Conservation (phyloP, 2,329 filamentous ascomycete genomes). For the Septoria linicola region DNA sequence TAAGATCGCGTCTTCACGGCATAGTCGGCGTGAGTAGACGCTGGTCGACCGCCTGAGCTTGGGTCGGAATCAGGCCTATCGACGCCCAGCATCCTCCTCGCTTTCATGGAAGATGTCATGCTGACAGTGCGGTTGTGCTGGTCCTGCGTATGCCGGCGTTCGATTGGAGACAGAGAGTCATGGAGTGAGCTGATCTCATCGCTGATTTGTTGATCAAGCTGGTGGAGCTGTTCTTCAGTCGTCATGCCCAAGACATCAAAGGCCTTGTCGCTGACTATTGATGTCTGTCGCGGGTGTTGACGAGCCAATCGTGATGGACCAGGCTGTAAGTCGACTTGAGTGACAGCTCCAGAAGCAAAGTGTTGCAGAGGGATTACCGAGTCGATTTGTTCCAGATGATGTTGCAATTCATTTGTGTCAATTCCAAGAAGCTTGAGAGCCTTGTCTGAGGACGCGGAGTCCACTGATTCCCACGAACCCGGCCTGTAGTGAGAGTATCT, state of each 20-base stretch:
- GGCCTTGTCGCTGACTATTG: conserved; percentile 1
- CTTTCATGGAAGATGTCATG: conserved; percentile 1
- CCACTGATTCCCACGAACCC: conserved; percentile 2
- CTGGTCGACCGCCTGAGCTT: background rate
- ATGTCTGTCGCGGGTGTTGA: background rate
- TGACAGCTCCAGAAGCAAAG: conserved; percentile 5
- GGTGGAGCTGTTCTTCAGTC: background rate
- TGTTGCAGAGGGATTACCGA: conserved; percentile 7
- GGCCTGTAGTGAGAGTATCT: background rate
- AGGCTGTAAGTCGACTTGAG: conserved; percentile 6
- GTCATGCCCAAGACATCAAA: background rate
- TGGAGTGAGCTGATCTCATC: conserved; percentile 3
- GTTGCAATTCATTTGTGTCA: conserved; percentile 5
- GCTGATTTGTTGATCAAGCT: background rate
- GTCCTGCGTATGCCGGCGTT: background rate
- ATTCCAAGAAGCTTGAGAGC: conserved; percentile 7
- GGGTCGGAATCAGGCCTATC: conserved; percentile 10
- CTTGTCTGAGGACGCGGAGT: conserved; percentile 2
- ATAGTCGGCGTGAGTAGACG: background rate
- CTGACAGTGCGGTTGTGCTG: background rate
- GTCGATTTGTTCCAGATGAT: conserved; percentile 9
- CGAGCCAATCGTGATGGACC: background rate
- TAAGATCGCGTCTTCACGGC: background rate
- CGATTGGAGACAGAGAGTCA: conserved; percentile 2
- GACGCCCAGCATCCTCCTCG: conserved; percentile 8